Conservation (phyloP, 371 early-diverging fungal genomes). For the Amoeboaphelidium protococcarum region DNA sequence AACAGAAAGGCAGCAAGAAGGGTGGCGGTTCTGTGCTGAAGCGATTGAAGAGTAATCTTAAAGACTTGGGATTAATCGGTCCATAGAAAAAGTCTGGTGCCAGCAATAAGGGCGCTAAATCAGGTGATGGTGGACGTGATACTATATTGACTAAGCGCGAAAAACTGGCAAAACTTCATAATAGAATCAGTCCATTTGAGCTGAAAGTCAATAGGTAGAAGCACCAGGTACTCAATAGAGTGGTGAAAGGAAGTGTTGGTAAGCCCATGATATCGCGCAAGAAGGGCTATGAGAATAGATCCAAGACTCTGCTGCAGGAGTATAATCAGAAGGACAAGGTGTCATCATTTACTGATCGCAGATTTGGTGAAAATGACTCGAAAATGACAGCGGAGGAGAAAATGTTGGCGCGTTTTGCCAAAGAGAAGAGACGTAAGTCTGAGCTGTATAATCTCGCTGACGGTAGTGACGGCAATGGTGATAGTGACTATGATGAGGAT, state of each 20-base stretch:
- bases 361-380: constrained; percentile 79
- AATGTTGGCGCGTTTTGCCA: constrained; percentile 77
- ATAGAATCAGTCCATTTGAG: constrained; percentile 58
- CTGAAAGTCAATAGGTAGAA: constrained; percentile 39
- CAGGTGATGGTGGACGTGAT: constrained; percentile 12
- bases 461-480: neutral
- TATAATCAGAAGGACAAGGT: constrained; percentile 31
- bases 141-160: neutral
- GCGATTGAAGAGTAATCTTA: constrained; percentile 38
- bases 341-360: constrained; percentile 59
- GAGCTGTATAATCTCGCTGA: neutral
- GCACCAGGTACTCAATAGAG: constrained; percentile 61
- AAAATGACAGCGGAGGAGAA: constrained; percentile 73
- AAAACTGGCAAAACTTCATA: neutral
- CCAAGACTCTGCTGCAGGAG: constrained; percentile 52
- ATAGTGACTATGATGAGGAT: neutral
- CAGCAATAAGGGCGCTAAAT: constrained; percentile 18
- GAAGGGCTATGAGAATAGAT: constrained; percentile 55
- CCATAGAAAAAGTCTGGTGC: constrained; percentile 30
- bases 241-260: constrained; percentile 50
- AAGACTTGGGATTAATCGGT: constrained; percentile 48
- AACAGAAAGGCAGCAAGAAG: neutral
- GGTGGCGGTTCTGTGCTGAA: constrained; percentile 26
- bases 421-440: constrained; percentile 23
- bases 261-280: constrained; percentile 52